Percentiles rank a stretch among this genome's conserved stretches.
Evolutionary conservation across 306 rosid genomes (phyloP).

Genomic region (Chamaecrista fasciculata): DNA sequence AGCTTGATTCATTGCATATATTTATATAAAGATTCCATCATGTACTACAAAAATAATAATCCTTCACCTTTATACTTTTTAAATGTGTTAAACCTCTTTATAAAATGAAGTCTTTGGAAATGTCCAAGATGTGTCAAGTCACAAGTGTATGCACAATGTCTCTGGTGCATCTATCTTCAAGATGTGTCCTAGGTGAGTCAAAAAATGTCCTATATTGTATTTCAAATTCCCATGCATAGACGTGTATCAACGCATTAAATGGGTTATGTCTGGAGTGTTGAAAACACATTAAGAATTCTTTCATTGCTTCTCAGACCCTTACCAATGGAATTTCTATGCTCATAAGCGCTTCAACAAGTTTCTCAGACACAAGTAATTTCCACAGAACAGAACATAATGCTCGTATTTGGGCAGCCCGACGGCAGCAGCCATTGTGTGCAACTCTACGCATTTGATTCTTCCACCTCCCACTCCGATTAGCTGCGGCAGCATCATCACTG

Average conservation of each 20-base stretch:
- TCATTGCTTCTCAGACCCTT: constrained; percentile 27
- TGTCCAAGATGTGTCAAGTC: constrained; percentile 3
- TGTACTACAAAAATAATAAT: background rate
- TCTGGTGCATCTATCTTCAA: background rate
- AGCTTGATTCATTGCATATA: background rate
- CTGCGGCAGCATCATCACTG: constrained; percentile 73
- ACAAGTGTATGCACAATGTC: constrained; percentile 6
- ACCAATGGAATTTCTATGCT: constrained; percentile 79
- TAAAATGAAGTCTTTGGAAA: constrained; percentile 2
- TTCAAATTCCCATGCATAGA: background rate
- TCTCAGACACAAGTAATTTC: constrained; percentile 84
- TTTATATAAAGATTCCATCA: background rate
- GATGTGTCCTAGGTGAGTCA: constrained; percentile 2
- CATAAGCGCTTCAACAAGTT: constrained; percentile 71
- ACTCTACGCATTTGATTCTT: constrained; percentile 95
- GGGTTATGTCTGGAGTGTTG: background rate
- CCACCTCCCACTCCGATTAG: constrained; percentile 86
- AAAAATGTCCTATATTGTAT: constrained; percentile 7
- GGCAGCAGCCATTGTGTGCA: constrained; percentile 95
- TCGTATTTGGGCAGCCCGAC: constrained; percentile 87
- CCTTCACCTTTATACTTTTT: background rate
- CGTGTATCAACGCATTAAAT: background rate
- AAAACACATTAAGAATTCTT: background rate
- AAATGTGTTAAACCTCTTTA: background rate
- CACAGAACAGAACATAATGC: constrained; percentile 85